Evolutionary conservation across 176 grass and related monocot species (phyloP).

Genomic region (Guadua angustifolia): DNA sequence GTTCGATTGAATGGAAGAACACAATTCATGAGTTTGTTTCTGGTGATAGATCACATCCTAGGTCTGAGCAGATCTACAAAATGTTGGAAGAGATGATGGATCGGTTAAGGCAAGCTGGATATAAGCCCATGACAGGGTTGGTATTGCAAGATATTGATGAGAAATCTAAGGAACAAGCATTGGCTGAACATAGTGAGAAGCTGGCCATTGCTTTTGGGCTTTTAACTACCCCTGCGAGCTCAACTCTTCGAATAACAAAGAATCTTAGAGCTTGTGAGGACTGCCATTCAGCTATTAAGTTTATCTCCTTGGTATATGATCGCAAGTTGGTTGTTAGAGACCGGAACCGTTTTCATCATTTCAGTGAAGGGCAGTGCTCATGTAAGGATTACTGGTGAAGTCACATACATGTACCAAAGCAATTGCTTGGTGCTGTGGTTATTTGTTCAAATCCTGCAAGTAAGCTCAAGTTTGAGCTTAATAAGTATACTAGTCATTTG

Average conservation of each 20-base stretch:
- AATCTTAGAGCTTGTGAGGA: conserved; percentile 77
- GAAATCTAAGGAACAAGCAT: conserved; percentile 47
- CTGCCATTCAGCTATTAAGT: conserved; percentile 71
- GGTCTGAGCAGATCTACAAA: conserved; percentile 60
- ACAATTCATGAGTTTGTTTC: conserved; percentile 54
- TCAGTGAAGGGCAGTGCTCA: conserved; percentile 61
- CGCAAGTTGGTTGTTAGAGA: conserved; percentile 70
- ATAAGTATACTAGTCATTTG: too few relatives aligned
- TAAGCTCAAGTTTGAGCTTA: conserved; percentile 14
- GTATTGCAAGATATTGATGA: conserved; percentile 72
- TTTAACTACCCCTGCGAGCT: conserved; percentile 52
- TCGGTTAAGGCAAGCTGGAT: conserved; percentile 58
- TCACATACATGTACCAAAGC: conserved; percentile 13
- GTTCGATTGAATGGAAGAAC: conserved; percentile 61
- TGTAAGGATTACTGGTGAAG: conserved; percentile 77
- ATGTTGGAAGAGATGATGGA: conserved; percentile 65
- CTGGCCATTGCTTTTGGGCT: conserved; percentile 71
- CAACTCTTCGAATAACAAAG: conserved; percentile 70
- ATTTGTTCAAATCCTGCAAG: conserved; percentile 2
- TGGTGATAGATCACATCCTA: conserved; percentile 62
- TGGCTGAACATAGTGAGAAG: conserved; percentile 81
- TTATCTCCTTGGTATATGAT: conserved; percentile 57
- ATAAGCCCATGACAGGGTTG: conserved; percentile 63
- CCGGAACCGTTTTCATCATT: conserved; percentile 75
- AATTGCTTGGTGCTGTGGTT: conserved; percentile 14